Percentiles rank a stretch among this genome's conserved stretches.
These are phyloP conservation scores for Melaleuca quinquenervia DNA, from an alignment of 345 rosid genomes.

Conservation along the genomic window DNA sequence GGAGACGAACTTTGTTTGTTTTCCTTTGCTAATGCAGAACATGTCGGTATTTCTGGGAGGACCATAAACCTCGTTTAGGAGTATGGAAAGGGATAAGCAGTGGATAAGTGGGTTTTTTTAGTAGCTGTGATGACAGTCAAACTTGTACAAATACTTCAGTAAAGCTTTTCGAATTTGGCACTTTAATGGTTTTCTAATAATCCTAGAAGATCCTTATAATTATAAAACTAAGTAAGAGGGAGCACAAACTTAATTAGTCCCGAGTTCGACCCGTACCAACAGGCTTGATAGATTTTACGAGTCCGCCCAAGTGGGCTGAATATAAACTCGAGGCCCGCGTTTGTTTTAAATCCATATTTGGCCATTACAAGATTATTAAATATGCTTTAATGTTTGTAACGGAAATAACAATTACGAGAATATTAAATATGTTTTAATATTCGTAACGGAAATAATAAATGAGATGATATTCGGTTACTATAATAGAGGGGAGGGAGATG, in stretches of 20 bases:
- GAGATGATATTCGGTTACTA: too few species aligned
- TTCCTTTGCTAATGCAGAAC: constrained; percentile 17
- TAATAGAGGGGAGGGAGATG: too few species aligned
- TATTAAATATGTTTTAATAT: too few species aligned
- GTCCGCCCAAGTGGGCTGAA: constrained; percentile 77
- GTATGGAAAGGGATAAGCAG: constrained; percentile 86
- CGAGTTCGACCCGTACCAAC: not conserved
- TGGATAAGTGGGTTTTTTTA: constrained; percentile 78
- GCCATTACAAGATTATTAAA: constrained; percentile 36
- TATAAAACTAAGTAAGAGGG: not conserved
- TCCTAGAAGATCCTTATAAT: not conserved
- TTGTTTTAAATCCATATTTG: too few species aligned
- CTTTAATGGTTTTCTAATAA: not conserved
- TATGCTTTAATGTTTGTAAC: too few species aligned
- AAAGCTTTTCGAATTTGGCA: not conserved
- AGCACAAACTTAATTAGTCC: constrained; percentile 2
- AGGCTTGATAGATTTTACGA: constrained; percentile 67
- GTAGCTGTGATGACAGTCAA: constrained; percentile 86
- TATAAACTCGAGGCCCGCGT: too few species aligned
- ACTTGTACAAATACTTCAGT: constrained; percentile 79
- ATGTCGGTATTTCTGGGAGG: constrained; percentile 68
- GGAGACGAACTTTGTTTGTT: not conserved
- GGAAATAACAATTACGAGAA: too few species aligned
- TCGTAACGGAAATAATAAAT: too few species aligned
- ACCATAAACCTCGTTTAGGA: constrained; percentile 71